Evolutionary conservation across 2,329 filamentous ascomycete species (phyloP).

Genomic region (Pseudogymnoascus sp.): DNA sequence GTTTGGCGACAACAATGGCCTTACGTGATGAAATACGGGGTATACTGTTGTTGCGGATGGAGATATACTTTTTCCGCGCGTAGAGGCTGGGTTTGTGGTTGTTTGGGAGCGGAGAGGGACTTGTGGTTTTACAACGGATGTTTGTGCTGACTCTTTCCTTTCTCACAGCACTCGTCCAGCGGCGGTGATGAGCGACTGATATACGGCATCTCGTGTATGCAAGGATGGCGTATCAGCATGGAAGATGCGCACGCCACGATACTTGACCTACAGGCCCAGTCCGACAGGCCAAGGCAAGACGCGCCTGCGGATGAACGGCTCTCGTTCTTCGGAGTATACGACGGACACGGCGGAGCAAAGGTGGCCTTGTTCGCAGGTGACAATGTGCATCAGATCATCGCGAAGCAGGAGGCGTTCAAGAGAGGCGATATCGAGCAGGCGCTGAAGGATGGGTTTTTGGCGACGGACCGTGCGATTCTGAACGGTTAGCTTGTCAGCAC

Average conservation of each 20-base stretch:
- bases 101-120: background rate
- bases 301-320: conserved; percentile 62
- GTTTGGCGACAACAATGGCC: background rate
- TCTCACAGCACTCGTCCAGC: conserved; percentile 67
- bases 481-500: conserved; percentile 56
- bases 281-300: conserved; percentile 43
- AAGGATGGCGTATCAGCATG: conserved; percentile 99
- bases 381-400: conserved; percentile 86
- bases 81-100: background rate
- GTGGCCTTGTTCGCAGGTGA: conserved; percentile 90
- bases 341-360: conserved; percentile 95
- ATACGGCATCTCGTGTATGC: conserved; percentile 96
- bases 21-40: background rate
- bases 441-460: conserved; percentile 93
- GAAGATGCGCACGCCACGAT: conserved; percentile 90
- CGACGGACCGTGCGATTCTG: conserved; percentile 90
- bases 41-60: background rate
- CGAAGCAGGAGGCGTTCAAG: conserved; percentile 91
- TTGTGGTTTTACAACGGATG: background rate
- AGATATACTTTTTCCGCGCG: background rate
- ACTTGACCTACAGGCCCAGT: conserved; percentile 68
- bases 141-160: conserved; percentile 14
- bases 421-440: conserved; percentile 88
- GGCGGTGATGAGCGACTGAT: conserved; percentile 89
- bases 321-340: conserved; percentile 96